A percentile compares a stretch with the other conserved stretches of the same genome.
These are phyloP conservation scores for Fraxinus anomala DNA, from an alignment of 257 asterid genomes.

Conservation along the genomic window DNA sequence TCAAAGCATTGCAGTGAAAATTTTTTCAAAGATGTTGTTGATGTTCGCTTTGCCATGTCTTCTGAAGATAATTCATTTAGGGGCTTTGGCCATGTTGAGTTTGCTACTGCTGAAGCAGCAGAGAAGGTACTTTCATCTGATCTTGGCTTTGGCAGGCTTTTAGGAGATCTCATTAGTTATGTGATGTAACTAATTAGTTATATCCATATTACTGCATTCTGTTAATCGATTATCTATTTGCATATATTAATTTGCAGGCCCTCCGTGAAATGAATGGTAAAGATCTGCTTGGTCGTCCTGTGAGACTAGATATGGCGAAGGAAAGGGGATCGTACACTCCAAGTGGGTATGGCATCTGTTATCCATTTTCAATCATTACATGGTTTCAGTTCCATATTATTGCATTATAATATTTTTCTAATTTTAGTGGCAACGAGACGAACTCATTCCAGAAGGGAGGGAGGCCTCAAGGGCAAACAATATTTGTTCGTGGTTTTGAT, in stretches of 20 bases:
- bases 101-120: constrained; percentile 71
- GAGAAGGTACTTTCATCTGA: constrained; percentile 48
- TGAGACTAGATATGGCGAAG: constrained; percentile 65
- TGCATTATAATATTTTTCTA: neutral
- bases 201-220: neutral
- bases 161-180: neutral
- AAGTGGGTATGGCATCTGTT: constrained; percentile 48
- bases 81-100: constrained; percentile 94
- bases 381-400: neutral
- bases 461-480: constrained; percentile 45
- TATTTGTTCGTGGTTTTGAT: constrained; percentile 71
- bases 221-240: neutral
- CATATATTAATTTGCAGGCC: constrained; percentile 48
- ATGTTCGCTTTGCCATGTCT: constrained; percentile 58
- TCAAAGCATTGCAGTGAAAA: constrained; percentile 47
- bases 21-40: constrained; percentile 76
- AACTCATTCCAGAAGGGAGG: constrained; percentile 50
- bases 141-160: neutral
- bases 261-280: constrained; percentile 55
- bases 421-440: constrained; percentile 38
- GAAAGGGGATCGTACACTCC: constrained; percentile 68
- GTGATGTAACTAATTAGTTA: too few species aligned
- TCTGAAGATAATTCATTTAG: constrained; percentile 51
- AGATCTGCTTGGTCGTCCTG: constrained; percentile 63
- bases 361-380: neutral